These are phyloP conservation scores for Sporothrix curviconia DNA, from an alignment of 2,329 filamentous ascomycete genomes.

Conservation along the genomic window DNA sequence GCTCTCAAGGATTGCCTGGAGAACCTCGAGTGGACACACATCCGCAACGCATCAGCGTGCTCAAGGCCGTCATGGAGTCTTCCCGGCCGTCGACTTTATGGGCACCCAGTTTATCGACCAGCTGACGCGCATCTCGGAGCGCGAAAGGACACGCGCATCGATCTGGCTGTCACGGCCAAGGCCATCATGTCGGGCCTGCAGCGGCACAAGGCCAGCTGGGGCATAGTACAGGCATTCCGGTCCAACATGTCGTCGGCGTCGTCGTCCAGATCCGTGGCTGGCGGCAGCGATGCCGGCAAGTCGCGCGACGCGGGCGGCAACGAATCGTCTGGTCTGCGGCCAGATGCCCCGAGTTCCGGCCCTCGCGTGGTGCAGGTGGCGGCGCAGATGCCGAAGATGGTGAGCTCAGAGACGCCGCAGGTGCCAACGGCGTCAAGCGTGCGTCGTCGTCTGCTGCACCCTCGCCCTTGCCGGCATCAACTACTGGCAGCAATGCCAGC, in stretches of 20 bases:
- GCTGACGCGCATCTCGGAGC: constrained; percentile 58
- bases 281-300: constrained; percentile 13
- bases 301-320: constrained; percentile 16
- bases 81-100: constrained; percentile 87
- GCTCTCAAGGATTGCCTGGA: constrained; percentile 77
- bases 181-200: constrained; percentile 65
- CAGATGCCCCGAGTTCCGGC: constrained; percentile 61
- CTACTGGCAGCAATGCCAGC: constrained; percentile 12
- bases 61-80: constrained; percentile 77
- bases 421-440: constrained; percentile 21
- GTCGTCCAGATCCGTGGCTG: constrained; percentile 13
- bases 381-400: constrained; percentile 60
- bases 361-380: constrained; percentile 32
- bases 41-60: constrained; percentile 85
- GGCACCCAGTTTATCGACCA: constrained; percentile 60
- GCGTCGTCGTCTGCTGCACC: neutral
- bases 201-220: constrained; percentile 60
- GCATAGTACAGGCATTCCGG: constrained; percentile 67
- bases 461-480: neutral
- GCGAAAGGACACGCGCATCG: constrained; percentile 67
- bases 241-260: constrained; percentile 39
- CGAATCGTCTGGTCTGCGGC: constrained; percentile 43
- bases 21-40: constrained; percentile 91
- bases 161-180: constrained; percentile 66
- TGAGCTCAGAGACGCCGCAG: constrained; percentile 54